Base-by-base conservation (phyloP, 768 basidiomycete species). In the Russula virescens region DNA sequence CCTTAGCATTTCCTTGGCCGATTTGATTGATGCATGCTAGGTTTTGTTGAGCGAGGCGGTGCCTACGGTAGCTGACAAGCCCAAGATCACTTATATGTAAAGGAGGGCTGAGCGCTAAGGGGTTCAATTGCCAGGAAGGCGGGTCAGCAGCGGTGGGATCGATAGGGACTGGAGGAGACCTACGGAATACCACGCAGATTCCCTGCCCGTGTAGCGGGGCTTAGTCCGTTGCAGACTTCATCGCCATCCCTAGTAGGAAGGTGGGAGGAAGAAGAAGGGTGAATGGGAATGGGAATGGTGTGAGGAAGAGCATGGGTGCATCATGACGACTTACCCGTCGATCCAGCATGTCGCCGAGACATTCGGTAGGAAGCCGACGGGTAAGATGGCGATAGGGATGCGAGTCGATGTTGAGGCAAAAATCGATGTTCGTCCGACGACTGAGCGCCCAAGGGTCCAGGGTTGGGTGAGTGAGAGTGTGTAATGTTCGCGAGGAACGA, bases 341-440 rank as follows among this genome's bases (percentile, higher is more conserved):
- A 60, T 18, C 40, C 42, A 64, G 31, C 63, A 64, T 11, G 43
- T 14, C 6, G 58, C 63, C 26, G 13, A 49, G 19, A 47, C 63
- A 35, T 28, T 34, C 11, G 63, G 63, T 19, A 60, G 40, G n/a
- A 55, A 7, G 5, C 53, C 23, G 6, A 28, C 28, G 2, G 60
- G 48, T 3, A 60, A 19, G 26, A 28, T 28, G 35, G 18, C 16
- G 19, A 47, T 18, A 50, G 55, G 7, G 21, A 57, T 50, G n/a
- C 28, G 52, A 23, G 21, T 11, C 19, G 38, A 25, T 8, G 61
- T 5, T 1, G 1, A 9, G 49, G 26, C 52, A n/a, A 43, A 31
- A n/a, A 40, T 11, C 42, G 26, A 31, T 1, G 25, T 23, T 10
- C 31, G 31, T 57, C 45, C 55, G 13, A 19, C 31, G 13, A 19